Percentiles rank a stretch among this genome's conserved stretches.
These are phyloP conservation scores for Tetrapyrgos nigripes DNA, from an alignment of 1,284 basidiomycete genomes.

Conservation along the genomic window DNA sequence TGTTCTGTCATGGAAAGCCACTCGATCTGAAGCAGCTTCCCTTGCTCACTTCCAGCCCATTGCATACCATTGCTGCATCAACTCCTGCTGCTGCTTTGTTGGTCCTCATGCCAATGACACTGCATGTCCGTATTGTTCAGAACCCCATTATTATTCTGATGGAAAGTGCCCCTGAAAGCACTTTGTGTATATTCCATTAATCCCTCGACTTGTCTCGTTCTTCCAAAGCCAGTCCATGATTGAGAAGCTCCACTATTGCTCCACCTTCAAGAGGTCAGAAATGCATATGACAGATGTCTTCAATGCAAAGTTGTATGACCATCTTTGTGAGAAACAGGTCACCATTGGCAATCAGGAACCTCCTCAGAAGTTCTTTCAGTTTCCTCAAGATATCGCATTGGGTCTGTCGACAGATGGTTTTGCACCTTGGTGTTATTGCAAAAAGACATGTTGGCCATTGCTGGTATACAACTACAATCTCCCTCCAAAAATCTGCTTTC, in stretches of 20 bases:
- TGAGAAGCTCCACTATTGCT: conserved; percentile 9
- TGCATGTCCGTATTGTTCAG: conserved; percentile 36
- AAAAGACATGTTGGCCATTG: conserved; percentile 39
- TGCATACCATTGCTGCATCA: conserved; percentile 38
- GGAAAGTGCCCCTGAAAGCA: conserved; percentile 29
- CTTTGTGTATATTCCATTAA: conserved; percentile 34
- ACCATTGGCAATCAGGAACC: background rate
- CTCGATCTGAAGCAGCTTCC: background rate
- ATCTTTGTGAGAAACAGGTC: conserved; percentile 6
- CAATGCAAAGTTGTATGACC: conserved; percentile 11
- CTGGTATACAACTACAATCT: conserved; percentile 41
- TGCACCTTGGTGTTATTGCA: conserved; percentile 29
- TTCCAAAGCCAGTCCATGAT: conserved; percentile 16
- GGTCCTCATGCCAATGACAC: conserved; percentile 25
- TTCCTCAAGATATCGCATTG: conserved; percentile 24
- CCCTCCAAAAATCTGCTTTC: conserved; percentile 36
- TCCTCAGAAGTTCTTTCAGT: conserved; percentile 4
- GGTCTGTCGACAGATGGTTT: conserved; percentile 29
- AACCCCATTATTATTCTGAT: conserved; percentile 24
- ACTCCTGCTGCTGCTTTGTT: conserved; percentile 36
- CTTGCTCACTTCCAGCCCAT: conserved; percentile 34
- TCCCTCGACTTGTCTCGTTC: conserved; percentile 29
- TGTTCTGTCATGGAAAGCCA: conserved; percentile 13
- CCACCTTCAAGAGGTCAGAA: background rate
- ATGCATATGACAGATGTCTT: background rate